Conservation (phyloP, 106 monocot species). For the Chionographis japonica region DNA sequence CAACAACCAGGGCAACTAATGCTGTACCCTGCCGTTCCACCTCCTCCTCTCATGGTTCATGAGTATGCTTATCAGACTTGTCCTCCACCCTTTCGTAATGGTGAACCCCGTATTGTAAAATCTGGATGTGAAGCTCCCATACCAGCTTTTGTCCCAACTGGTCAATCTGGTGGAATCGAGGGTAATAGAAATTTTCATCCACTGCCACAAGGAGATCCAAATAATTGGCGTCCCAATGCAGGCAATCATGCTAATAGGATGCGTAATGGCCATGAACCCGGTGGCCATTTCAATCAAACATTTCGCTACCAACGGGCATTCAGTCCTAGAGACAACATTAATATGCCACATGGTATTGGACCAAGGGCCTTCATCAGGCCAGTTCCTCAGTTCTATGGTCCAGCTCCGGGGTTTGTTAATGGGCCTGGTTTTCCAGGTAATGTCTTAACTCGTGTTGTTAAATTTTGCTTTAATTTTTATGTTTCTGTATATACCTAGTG, state of each 20-base stretch:
- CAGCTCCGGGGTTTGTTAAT: constrained; percentile 52
- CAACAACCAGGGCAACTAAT: constrained; percentile 49
- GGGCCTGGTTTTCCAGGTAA: constrained; percentile 76
- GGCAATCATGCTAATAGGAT: constrained; percentile 34
- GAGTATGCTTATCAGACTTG: constrained; percentile 60
- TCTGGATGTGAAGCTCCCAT: constrained; percentile 38
- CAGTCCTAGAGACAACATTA: constrained; percentile 43
- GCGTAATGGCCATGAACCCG: constrained; percentile 33
- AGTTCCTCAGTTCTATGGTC: constrained; percentile 42
- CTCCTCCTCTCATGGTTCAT: constrained; percentile 40
- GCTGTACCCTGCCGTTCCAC: constrained; percentile 38
- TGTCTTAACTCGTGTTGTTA: neutral
- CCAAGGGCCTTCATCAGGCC: constrained; percentile 54
- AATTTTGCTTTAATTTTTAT: neutral
- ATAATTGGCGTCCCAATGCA: constrained; percentile 41
- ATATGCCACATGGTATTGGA: constrained; percentile 50
- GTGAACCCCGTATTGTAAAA: constrained; percentile 43
- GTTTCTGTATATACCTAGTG: neutral
- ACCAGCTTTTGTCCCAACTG: constrained; percentile 37
- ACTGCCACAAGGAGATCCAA: constrained; percentile 47
- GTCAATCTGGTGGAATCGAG: constrained; percentile 39
- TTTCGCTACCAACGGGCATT: constrained; percentile 41
- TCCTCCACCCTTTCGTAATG: constrained; percentile 51
- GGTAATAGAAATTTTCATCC: constrained; percentile 31
- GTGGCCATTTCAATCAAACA: constrained; percentile 32